Conservation (phyloP, 2,329 filamentous ascomycete genomes). For the Thelonectria rubi region DNA sequence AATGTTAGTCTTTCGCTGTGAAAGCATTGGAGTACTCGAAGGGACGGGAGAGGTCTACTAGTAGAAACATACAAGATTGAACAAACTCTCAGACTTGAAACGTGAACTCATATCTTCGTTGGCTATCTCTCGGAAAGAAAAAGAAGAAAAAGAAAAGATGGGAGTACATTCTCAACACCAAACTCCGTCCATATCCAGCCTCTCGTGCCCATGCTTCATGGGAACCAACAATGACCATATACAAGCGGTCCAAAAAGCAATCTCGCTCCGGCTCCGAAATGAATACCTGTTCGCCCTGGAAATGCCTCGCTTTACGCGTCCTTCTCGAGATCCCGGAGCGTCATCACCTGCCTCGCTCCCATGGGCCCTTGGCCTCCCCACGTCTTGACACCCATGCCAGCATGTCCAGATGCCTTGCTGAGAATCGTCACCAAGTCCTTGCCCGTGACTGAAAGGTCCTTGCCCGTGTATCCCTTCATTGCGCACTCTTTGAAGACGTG, state of each 20-base stretch:
- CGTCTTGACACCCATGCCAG: constrained; percentile 36
- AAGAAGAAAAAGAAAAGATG: constrained; percentile 8
- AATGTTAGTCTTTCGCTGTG: background rate
- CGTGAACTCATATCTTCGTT: constrained; percentile 1
- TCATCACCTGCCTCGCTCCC: constrained; percentile 46
- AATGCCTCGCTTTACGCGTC: constrained; percentile 36
- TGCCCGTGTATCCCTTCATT: constrained; percentile 44
- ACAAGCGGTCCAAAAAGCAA: constrained; percentile 19
- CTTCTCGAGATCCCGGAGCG: constrained; percentile 44
- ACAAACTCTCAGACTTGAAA: background rate
- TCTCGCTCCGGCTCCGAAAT: constrained; percentile 11
- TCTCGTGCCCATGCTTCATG: constrained; percentile 27
- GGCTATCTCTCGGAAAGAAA: background rate
- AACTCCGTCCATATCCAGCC: constrained; percentile 32
- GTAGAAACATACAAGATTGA: background rate
- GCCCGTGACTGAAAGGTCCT: constrained; percentile 40
- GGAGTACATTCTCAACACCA: constrained; percentile 20
- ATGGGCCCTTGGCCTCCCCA: constrained; percentile 41
- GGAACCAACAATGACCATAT: constrained; percentile 23
- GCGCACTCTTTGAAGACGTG: constrained; percentile 48
- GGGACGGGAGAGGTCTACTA: background rate
- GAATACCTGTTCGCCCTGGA: constrained; percentile 8
- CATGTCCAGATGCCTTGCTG: constrained; percentile 41
- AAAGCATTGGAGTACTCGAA: background rate
- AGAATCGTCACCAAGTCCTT: constrained; percentile 44